phyloP scores from a whole-genome alignment of 1,139 yeast genomes.

The Saccharomyces uvarum region DNA sequence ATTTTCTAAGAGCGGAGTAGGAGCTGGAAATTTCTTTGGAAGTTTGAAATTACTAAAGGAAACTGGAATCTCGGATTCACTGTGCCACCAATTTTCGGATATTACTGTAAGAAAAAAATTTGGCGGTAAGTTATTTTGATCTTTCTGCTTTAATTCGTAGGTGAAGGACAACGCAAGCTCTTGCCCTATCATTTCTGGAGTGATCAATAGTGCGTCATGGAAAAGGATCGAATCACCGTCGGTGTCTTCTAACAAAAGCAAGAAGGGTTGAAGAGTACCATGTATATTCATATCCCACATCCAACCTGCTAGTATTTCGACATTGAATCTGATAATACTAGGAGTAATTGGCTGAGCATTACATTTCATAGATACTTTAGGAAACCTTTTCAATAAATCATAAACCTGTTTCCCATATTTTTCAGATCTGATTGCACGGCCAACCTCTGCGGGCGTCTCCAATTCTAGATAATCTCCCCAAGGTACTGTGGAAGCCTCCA shows the following conservation, averaged over 20 bases:
- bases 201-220: constrained; percentile 48
- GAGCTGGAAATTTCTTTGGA: constrained; percentile 65
- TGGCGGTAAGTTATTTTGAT: constrained; percentile 59
- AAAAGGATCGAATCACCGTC: constrained; percentile 71
- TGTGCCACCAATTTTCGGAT: constrained; percentile 82
- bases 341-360: constrained; percentile 72
- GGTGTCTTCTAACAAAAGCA: constrained; percentile 71
- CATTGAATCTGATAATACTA: constrained; percentile 53
- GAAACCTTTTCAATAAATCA: constrained; percentile 63
- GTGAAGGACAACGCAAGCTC: constrained; percentile 60
- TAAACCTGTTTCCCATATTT: constrained; percentile 56
- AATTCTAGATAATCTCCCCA: constrained; percentile 64
- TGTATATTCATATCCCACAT: constrained; percentile 64
- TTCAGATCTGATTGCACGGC: constrained; percentile 72
- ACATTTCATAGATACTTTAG: constrained; percentile 51
- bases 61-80: constrained; percentile 58
- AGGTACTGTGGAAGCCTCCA: constrained; percentile 77
- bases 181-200: constrained; percentile 41
- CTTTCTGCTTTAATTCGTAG: constrained; percentile 38
- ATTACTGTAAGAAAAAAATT: constrained; percentile 63
- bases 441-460: constrained; percentile 61
- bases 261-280: constrained; percentile 57
- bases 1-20: constrained; percentile 13
- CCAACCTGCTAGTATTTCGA: constrained; percentile 67
- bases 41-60: constrained; percentile 46